Conservation (phyloP, 495 filamentous ascomycete species). For the Paragyromitra xinjiangensis region DNA sequence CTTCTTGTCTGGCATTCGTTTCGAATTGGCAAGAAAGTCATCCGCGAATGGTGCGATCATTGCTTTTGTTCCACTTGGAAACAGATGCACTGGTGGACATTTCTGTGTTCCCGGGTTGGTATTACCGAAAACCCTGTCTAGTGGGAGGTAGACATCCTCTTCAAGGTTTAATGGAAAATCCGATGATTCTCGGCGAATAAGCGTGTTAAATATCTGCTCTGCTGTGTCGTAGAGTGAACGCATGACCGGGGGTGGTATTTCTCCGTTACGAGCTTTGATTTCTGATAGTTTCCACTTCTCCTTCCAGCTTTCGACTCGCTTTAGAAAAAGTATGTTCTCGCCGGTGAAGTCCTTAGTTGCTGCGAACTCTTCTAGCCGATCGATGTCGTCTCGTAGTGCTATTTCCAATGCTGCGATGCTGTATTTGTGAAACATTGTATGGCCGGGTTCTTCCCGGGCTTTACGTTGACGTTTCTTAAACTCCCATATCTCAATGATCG, state of each 20-base stretch:
- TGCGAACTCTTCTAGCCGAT: conserved; percentile 65
- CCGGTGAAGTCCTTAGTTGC: conserved; percentile 69
- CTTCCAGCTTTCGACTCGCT: conserved; percentile 65
- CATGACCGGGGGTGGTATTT: conserved; percentile 30
- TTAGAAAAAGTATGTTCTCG: conserved; percentile 71
- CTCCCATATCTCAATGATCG: conserved; percentile 64
- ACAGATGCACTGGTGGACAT: neutral
- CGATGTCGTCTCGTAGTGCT: conserved; percentile 63
- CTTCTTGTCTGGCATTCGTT: conserved; percentile 30
- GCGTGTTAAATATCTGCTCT: conserved; percentile 47
- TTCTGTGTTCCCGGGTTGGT: conserved; percentile 23
- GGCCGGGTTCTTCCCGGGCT: conserved; percentile 47
- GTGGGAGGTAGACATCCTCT: conserved; percentile 51
- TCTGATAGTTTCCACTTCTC: conserved; percentile 56
- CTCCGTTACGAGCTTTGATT: conserved; percentile 28
- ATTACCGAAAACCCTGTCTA: conserved; percentile 42
- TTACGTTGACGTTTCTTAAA: conserved; percentile 51
- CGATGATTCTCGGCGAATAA: conserved; percentile 49
- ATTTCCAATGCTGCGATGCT: conserved; percentile 66
- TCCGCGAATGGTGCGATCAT: conserved; percentile 52
- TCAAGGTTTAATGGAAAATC: conserved; percentile 54
- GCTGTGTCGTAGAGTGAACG: conserved; percentile 49
- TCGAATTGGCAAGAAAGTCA: conserved; percentile 36
- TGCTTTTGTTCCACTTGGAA: conserved; percentile 30
- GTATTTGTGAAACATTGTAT: conserved; percentile 59